phyloP scores from a whole-genome alignment of 345 rosid species.

The Populus simonii region DNA sequence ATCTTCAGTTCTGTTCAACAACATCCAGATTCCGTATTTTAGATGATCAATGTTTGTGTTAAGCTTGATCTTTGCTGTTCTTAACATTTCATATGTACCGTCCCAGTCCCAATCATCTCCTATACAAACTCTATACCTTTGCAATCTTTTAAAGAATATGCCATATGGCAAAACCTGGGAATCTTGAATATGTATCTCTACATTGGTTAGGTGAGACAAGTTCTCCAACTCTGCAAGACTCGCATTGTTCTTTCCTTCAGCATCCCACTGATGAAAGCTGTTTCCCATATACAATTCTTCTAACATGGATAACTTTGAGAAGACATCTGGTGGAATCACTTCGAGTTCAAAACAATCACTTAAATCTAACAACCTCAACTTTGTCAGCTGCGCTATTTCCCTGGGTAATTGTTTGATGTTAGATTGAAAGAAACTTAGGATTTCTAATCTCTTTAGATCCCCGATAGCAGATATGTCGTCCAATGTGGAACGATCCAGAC shows the following conservation, averaged over 20 bases:
- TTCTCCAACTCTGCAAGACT: slow-evolving; percentile 19
- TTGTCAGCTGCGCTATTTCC: slow-evolving; percentile 17
- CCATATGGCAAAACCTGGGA: background rate
- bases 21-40: background rate
- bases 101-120: slow-evolving; percentile 15
- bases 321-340: slow-evolving; percentile 27
- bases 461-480: background rate
- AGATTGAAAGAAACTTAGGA: slow-evolving; percentile 28
- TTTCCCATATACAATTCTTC: slow-evolving; percentile 33
- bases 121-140: slow-evolving; percentile 11
- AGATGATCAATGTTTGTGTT: background rate
- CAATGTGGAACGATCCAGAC: background rate
- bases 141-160: background rate
- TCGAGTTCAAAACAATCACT: slow-evolving; percentile 1
- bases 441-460: slow-evolving; percentile 20
- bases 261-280: slow-evolving; percentile 21
- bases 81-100: background rate
- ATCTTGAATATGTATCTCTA: slow-evolving; percentile 12
- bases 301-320: slow-evolving; percentile 19
- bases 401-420: slow-evolving; percentile 16
- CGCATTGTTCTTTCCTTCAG: slow-evolving; percentile 8
- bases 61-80: slow-evolving; percentile 16
- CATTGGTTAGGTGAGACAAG: slow-evolving; percentile 11
- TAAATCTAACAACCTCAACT: slow-evolving; percentile 17
- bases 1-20: background rate